phyloP scores from a whole-genome alignment of 768 basidiomycete genomes.

The Tylopilus rubrobrunneus region DNA sequence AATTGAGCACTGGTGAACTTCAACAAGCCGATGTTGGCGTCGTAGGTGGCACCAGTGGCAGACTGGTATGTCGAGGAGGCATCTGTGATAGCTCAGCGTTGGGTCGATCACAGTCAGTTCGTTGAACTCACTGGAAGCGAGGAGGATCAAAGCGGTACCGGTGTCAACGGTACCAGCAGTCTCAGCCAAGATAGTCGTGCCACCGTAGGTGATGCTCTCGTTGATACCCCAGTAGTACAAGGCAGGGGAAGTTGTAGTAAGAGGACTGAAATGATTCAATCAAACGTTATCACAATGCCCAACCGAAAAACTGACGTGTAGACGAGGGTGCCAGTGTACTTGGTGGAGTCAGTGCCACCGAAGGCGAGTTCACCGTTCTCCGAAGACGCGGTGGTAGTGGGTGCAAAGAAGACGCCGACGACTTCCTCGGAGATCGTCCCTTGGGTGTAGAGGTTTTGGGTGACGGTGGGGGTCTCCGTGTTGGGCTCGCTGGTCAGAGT shows the following conservation, averaged over 20 bases:
- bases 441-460: conserved; percentile 46
- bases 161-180: conserved; percentile 62
- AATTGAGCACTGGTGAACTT: conserved; percentile 48
- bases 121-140: conserved; percentile 37
- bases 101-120: background rate
- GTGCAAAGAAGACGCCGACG: conserved; percentile 52
- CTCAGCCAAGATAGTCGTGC: conserved; percentile 39
- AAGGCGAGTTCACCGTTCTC: conserved; percentile 54
- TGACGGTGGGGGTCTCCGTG: conserved; percentile 49
- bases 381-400: conserved; percentile 29
- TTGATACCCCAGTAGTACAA: conserved; percentile 57
- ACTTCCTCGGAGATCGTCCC: conserved; percentile 38
- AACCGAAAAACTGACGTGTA: conserved; percentile 35
- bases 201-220: conserved; percentile 50
- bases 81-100: conserved; percentile 17
- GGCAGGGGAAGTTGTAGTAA: conserved; percentile 46
- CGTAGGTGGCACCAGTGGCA: conserved; percentile 41
- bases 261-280: conserved; percentile 31
- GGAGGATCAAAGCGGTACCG: conserved; percentile 49
- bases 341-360: conserved; percentile 34
- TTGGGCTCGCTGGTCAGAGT: conserved; percentile 10
- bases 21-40: conserved; percentile 44
- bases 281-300: background rate
- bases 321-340: conserved; percentile 35
- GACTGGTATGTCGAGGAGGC: conserved; percentile 41